phyloP scores from a whole-genome alignment of 176 grass and related monocot species.

The Microstegium vimineum region DNA sequence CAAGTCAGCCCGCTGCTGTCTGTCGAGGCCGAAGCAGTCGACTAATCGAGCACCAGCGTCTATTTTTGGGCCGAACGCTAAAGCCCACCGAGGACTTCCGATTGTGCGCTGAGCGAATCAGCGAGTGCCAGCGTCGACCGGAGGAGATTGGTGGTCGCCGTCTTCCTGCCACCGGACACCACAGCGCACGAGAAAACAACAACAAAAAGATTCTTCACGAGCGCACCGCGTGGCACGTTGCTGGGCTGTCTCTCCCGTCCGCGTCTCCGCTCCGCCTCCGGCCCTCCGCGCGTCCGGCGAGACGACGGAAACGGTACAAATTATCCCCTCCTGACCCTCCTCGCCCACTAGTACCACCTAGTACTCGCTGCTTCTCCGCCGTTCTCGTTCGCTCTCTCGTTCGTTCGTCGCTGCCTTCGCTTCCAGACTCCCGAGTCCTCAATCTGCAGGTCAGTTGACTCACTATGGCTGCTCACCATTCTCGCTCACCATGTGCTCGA shows the following conservation, averaged over 20 bases:
- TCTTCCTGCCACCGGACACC: background rate
- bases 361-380: background rate
- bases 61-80: too few relatives aligned
- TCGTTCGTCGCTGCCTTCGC: background rate
- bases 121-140: too few relatives aligned
- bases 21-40: too few relatives aligned
- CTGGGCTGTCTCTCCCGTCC: background rate
- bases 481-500: constrained; percentile 28
- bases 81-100: too few relatives aligned
- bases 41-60: too few relatives aligned
- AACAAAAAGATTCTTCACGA: background rate
- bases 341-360: background rate
- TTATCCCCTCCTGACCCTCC: background rate
- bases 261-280: background rate
- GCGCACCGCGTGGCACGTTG: background rate
- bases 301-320: background rate
- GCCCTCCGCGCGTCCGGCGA: background rate
- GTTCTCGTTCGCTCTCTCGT: background rate
- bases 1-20: too few relatives aligned
- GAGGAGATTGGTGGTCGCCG: too few relatives aligned
- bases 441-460: background rate
- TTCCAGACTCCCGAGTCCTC: background rate
- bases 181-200: background rate
- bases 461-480: background rate
- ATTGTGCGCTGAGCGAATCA: too few relatives aligned